A percentile compares a stretch with the other conserved stretches of the same genome.
Conservation (phyloP, 352 stramenopile genomes). For the Phytopythium vexans region DNA sequence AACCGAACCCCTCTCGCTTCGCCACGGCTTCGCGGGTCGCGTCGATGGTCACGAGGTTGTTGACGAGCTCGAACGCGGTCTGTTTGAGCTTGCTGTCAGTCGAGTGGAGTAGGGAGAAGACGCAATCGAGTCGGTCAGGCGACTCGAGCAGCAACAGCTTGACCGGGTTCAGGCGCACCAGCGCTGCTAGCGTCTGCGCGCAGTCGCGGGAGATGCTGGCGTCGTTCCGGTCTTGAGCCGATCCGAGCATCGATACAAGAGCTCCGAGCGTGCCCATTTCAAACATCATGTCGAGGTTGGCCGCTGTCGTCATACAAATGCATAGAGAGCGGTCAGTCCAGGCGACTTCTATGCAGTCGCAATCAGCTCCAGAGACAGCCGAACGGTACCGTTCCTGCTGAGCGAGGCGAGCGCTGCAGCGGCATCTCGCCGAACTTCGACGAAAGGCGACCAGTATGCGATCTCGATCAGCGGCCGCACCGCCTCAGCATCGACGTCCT, state of each 20-base stretch:
- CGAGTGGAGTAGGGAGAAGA: constrained; percentile 65
- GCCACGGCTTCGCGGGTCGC: constrained; percentile 61
- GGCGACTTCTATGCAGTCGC: background rate
- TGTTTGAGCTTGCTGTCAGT: constrained; percentile 44
- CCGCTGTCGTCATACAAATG: constrained; percentile 17
- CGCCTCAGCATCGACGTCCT: constrained; percentile 64
- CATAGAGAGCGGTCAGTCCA: background rate
- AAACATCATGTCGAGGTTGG: constrained; percentile 68
- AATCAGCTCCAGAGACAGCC: background rate
- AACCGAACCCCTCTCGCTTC: constrained; percentile 61
- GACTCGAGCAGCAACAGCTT: constrained; percentile 65
- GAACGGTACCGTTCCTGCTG: constrained; percentile 57
- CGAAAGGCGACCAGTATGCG: constrained; percentile 84
- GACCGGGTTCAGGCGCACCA: constrained; percentile 47
- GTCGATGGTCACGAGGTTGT: constrained; percentile 53
- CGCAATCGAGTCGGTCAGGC: constrained; percentile 60
- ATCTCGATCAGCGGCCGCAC: constrained; percentile 79
- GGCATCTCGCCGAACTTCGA: constrained; percentile 76
- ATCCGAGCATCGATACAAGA: constrained; percentile 69
- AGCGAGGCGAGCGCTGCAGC: constrained; percentile 72
- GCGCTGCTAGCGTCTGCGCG: constrained; percentile 51
- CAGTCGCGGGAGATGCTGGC: constrained; percentile 60
- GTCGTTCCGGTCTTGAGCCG: constrained; percentile 48
- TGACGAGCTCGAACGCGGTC: constrained; percentile 54
- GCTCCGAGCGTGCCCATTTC: constrained; percentile 69